Evolutionary conservation across 331 rosid species (phyloP), one percentile per base, ranked within the genome.

Genomic region (Quercus phellos): DNA sequence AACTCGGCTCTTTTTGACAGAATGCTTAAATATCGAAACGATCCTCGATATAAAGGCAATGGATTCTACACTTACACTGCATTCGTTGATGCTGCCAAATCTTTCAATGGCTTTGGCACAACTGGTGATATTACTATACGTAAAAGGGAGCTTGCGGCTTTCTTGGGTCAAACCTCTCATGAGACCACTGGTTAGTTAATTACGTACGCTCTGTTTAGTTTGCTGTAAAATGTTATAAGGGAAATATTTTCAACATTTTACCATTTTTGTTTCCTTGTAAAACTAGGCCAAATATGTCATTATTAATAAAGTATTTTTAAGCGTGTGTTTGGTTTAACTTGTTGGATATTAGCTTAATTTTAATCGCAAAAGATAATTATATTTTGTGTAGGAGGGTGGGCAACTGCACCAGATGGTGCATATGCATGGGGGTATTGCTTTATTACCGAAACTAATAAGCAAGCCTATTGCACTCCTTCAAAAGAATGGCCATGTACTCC

Each of bases 81-180:
- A 80, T 92, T 92, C 78, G 56, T 87, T 34, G 51, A 80, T 16
- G 94, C 97, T 5, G 85, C 94, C 24, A 43, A 74, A 26, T 81
- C 89, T 59, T 92, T 87, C 35, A 27, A 6, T 51, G 94, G 88
- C 5, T 92, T 92, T 73, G 94, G 94, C 66, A 88, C 93, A 1
- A 87, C 89, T 7, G 94, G 94, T 10, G 88, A 90, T 74, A 86
- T n/a, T 32, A 11, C 19, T 51, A 75, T 61, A 4, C 80, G 85
- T 18, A 90, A 80, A 60, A 80, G 29, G 5, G 90, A 87, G 80
- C 26, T 87, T 11, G 87, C 87, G 0, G 88, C 90, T 82, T 92
- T 90, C 84, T 79, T 92, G 51, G 95, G 83, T 70, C 93, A 92
- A 80, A 92, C 95, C 64, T 92, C 97, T 69, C 90, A 87, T 34